Evolutionary conservation across 2,329 filamentous ascomycete species (phyloP).

Genomic region (Fusarium sp.): DNA sequence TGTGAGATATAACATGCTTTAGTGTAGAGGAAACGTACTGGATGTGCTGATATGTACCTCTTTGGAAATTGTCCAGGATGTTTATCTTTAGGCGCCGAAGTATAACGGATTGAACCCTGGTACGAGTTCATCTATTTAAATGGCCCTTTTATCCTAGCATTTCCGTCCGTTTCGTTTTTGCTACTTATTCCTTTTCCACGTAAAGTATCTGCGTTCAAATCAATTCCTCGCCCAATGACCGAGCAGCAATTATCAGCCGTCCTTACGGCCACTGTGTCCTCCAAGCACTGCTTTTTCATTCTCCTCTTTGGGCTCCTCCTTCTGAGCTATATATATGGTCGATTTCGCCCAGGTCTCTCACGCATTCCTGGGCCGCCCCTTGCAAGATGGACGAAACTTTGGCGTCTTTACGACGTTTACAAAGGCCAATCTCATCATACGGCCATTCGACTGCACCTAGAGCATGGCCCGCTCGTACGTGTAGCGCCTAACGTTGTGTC

Average conservation of each 20-base stretch:
- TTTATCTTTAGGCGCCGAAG: too few relatives aligned
- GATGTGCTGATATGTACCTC: too few relatives aligned
- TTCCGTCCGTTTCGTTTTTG: too few relatives aligned
- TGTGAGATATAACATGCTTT: too few relatives aligned
- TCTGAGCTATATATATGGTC: neutral
- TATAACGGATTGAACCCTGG: too few relatives aligned
- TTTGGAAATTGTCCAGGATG: too few relatives aligned
- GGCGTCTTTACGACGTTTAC: neutral
- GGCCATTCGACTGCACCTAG: neutral
- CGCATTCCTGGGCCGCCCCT: neutral
- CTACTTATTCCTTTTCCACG: too few relatives aligned
- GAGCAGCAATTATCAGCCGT: neutral
- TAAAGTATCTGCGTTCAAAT: too few relatives aligned
- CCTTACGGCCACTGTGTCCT: fast-evolving
- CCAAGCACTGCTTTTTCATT: neutral
- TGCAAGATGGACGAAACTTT: neutral
- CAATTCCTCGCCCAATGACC: neutral
- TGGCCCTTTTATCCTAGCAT: too few relatives aligned
- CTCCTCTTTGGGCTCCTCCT: neutral
- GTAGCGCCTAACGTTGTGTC: neutral
- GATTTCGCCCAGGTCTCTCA: neutral
- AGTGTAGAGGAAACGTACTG: too few relatives aligned
- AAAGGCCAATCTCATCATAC: neutral
- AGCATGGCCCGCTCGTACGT: neutral
- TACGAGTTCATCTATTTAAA: too few relatives aligned